Base-by-base conservation (phyloP, 2,329 filamentous ascomycete genomes). In the Fusarium nurragi region DNA sequence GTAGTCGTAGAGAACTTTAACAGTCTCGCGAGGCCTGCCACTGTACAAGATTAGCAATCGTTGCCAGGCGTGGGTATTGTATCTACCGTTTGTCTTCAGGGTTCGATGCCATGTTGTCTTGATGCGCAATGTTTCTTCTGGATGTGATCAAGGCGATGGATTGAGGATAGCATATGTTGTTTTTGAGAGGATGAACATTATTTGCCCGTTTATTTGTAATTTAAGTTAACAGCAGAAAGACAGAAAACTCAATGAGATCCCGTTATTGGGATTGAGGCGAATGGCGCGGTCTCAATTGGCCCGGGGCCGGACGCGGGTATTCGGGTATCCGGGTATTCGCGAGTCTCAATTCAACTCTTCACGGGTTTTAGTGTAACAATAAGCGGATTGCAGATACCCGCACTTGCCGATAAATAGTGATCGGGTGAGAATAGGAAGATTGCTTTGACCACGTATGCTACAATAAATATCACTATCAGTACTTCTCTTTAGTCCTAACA, bases 1-100 rank as follows among this genome's bases (percentile, higher is more conserved):
- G 3, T 66, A 45, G 3, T 66, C 63, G 11, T 67, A 67, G 1
- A 66, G 46, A 0, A 66, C 5, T 4, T 54, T 47, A 4, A 59
- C 19, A 2, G 2, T 37, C 14, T 67, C 63, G 3, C 63, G 40
- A 1, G 63, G 45, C 2, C 80, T 54, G 32, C 28, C 34, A 1
- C 64, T 67, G 0, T 0, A 3, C 1, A 0, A 0, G 0, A 5
- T 64, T 9, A 64, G 25, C 1, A 2, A 1, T 2, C 0, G 32
- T 1, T 11, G 0, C 1, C 4, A 4, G 2, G 0, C 0, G 2
- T 6, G 4, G 4, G 0, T 13, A 1, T 1, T 1, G 2, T 1
- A 13, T 13, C 1, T 34, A 49, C 60, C 25, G 34, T 0, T 36
- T 30, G 3, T 41, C n/a, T 3, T 64, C 22, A 4, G 8, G 2